Percentiles rank a stretch among this genome's conserved stretches.
Conservation (phyloP, 352 stramenopile genomes). For the Pythium monospermum region DNA sequence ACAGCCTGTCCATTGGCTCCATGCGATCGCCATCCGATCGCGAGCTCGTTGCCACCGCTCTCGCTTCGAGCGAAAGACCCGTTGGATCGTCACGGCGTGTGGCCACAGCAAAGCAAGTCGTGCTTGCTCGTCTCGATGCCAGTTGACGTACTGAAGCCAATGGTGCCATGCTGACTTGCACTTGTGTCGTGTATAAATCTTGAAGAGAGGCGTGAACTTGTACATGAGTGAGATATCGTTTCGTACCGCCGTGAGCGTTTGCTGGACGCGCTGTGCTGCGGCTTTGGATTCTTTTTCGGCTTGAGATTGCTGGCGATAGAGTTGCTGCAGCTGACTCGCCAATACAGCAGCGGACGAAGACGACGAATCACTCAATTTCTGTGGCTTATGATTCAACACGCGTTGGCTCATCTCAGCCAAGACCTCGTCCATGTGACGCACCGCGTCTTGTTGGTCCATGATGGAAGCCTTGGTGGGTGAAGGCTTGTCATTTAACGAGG, state of each 20-base stretch:
- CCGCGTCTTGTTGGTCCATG: not conserved
- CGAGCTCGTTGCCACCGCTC: conserved; percentile 27
- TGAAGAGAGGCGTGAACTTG: conserved; percentile 59
- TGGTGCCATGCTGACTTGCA: conserved; percentile 25
- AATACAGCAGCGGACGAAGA: conserved; percentile 21
- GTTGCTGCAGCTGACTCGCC: conserved; percentile 20
- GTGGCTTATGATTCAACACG: not conserved
- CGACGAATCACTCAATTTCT: too few species aligned
- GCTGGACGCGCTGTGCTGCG: conserved; percentile 27
- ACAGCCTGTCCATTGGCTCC: conserved; percentile 33
- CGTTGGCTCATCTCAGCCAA: conserved; percentile 8
- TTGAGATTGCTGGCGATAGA: conserved; percentile 29
- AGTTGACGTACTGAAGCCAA: conserved; percentile 40
- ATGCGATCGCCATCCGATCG: conserved; percentile 27
- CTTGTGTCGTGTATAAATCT: conserved; percentile 46
- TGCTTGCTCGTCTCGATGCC: conserved; percentile 36
- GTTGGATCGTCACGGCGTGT: conserved; percentile 53
- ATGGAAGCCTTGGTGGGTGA: too few species aligned
- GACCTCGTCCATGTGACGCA: conserved; percentile 7
- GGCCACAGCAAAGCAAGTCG: conserved; percentile 35
- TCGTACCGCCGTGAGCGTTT: conserved; percentile 36
- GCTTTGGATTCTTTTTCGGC: conserved; percentile 24
- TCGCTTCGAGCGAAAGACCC: conserved; percentile 43
- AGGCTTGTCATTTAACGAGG: too few species aligned
- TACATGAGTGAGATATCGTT: conserved; percentile 39